Evolutionary conservation across 768 basidiomycete genomes (phyloP).

Genomic region (Mycena capillaripes): DNA sequence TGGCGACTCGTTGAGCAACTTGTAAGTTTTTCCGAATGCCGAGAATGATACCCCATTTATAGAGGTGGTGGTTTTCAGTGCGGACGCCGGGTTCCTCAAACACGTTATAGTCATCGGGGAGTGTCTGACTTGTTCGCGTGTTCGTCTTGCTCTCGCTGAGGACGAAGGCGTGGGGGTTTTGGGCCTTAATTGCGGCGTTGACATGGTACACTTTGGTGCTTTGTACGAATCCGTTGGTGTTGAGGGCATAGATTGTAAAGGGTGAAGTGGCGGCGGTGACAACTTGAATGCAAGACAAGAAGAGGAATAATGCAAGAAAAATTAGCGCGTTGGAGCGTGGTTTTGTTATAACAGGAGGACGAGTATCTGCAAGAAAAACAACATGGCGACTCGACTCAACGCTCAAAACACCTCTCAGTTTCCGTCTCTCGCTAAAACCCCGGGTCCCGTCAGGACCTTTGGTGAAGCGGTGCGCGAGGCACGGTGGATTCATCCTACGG

Average conservation of each 20-base stretch:
- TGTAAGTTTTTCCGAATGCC: slow-evolving; percentile 29
- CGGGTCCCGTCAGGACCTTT: slow-evolving; percentile 25
- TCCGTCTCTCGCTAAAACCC: neutral
- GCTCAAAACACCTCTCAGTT: neutral
- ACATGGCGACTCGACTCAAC: neutral
- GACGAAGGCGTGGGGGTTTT: slow-evolving; percentile 8
- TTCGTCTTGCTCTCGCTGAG: slow-evolving; percentile 20
- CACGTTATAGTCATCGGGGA: slow-evolving; percentile 18
- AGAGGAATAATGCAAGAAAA: neutral
- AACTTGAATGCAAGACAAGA: neutral
- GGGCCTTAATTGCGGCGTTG: neutral
- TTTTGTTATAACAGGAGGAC: neutral
- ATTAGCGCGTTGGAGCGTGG: neutral
- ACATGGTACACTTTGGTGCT: neutral
- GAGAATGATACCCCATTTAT: slow-evolving; percentile 34
- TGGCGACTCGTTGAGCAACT: neutral
- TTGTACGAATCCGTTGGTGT: neutral
- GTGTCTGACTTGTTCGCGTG: neutral
- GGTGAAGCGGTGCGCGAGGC: neutral
- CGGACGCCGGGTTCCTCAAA: slow-evolving; percentile 17
- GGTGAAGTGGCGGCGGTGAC: neutral
- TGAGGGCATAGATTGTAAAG: neutral
- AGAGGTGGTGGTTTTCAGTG: neutral
- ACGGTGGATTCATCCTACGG: neutral
- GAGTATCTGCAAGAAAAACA: slow-evolving; percentile 2